These are phyloP conservation scores for Mycothermus thermophilus DNA, from an alignment of 495 filamentous ascomycete species.

Conservation along the genomic window DNA sequence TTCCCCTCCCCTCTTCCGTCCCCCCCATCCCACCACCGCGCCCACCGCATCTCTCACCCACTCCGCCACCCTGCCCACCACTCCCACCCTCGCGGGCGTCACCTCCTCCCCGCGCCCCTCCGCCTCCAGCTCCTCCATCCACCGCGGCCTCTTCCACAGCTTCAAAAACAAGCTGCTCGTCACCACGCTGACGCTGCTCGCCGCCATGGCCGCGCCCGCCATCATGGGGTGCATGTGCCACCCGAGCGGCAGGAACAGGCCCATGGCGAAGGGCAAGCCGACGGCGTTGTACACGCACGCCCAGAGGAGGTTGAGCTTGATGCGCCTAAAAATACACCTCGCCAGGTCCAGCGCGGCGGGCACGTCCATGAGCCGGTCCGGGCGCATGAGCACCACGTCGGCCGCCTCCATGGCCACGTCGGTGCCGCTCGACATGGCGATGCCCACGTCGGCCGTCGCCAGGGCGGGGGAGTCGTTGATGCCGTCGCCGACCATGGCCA, in stretches of 20 bases:
- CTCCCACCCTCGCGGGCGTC: too few species aligned
- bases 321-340: conserved; percentile 74
- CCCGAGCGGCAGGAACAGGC: conserved; percentile 77
- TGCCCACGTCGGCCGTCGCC: conserved; percentile 82
- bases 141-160: conserved; percentile 72
- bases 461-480: conserved; percentile 98
- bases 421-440: conserved; percentile 81
- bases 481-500: conserved; percentile 97
- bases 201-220: conserved; percentile 89
- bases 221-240: conserved; percentile 86
- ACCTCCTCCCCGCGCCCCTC: conserved; percentile 29
- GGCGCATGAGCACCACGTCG: conserved; percentile 88
- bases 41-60: conserved; percentile 24
- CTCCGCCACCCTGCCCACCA: conserved; percentile 26
- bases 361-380: conserved; percentile 81
- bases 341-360: conserved; percentile 73
- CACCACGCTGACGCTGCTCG: conserved; percentile 80
- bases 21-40: conserved; percentile 19
- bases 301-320: conserved; percentile 87
- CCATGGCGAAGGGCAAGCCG: conserved; percentile 94
- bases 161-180: conserved; percentile 69
- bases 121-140: conserved; percentile 61
- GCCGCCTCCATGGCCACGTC: conserved; percentile 98
- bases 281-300: conserved; percentile 86
- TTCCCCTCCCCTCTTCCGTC: conserved; percentile 29